Base-by-base conservation (phyloP, 2,329 filamentous ascomycete species). In the Beauveria australis region DNA sequence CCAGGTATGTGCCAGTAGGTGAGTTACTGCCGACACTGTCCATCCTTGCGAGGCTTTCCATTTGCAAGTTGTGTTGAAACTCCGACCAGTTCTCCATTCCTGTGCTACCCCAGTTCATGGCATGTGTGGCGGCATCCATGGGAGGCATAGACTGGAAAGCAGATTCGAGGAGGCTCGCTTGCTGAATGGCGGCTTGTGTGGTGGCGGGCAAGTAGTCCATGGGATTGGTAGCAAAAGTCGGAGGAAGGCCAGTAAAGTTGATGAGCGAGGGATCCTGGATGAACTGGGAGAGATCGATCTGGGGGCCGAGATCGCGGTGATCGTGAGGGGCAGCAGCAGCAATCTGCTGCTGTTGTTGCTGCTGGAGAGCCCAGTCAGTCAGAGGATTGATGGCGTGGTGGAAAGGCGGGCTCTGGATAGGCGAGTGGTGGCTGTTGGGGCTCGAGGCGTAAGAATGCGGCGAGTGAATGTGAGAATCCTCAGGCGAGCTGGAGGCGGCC, bases 61-160 rank as follows among this genome's bases (percentile, higher is more conserved):
- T 81, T 66, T 89, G 78, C 61, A 78, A 64, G 37, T 70, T 74
- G 61, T 83, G 81, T 66, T 89, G 86, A 68, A 96, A 89, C 69
- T 96, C 91, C 64, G 91, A 86, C 85, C 88, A 92, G 66, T 89
- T 87, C 54, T 87, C 84, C 76, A 89, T 86, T 64, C 85, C 82
- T 64, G 81, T 73, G 53, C 72, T 73, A 33, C 75, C 84, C 87
- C 78, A 90, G 71, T 78, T 84, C 75, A 81, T 79, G 18, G 81
- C 74, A 54, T 83, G 82, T 14, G 78, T 73, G 28, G 77, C 73
- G 61, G 83, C 80, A 49, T 85, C 81, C 66, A 85, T 79, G 48
- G 82, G 77, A 37, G 81, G 79, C 71, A 87, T 79, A 62, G 76
- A 74, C 67, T 72, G 76, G 74, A 89, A 92, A 4, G 84, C 76